Evolutionary conservation across 768 basidiomycete species (phyloP).

Genomic region (Trametes cingulata): DNA sequence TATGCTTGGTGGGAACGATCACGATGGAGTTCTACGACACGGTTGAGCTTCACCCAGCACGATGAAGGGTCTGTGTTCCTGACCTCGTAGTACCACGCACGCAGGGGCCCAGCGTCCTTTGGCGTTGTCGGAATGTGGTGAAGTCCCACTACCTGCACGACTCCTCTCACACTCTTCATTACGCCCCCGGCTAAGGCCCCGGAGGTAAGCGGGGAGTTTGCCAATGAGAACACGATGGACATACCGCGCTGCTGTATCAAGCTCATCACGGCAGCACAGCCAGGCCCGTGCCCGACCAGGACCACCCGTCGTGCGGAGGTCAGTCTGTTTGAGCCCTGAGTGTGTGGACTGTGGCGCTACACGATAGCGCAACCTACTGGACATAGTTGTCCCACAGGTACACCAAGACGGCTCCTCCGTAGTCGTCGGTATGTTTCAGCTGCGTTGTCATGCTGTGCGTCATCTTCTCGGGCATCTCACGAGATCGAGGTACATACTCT

Average conservation of each 20-base stretch:
- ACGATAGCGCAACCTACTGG: conserved; percentile 54
- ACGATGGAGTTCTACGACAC: conserved; percentile 66
- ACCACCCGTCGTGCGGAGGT: conserved; percentile 72
- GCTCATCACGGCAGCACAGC: conserved; percentile 73
- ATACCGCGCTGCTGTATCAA: conserved; percentile 72
- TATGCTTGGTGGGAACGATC: conserved; percentile 66
- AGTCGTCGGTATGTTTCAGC: conserved; percentile 39
- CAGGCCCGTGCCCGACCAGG: conserved; percentile 86
- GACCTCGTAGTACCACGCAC: conserved; percentile 76
- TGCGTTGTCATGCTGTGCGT: conserved; percentile 20
- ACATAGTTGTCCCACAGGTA: conserved; percentile 98
- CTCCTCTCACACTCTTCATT: conserved; percentile 62
- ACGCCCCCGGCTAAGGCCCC: conserved; percentile 46
- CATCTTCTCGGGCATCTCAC: no score
- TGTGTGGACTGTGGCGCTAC: background rate
- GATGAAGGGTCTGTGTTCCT: conserved; percentile 15
- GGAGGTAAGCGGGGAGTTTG: background rate
- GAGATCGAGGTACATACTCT: conserved; percentile 32
- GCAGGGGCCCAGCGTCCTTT: conserved; percentile 54
- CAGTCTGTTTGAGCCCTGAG: conserved; percentile 48
- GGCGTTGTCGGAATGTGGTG: conserved; percentile 56
- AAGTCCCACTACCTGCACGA: conserved; percentile 79
- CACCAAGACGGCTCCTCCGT: conserved; percentile 59
- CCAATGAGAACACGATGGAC: conserved; percentile 17
- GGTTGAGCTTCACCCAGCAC: background rate